Conservation (phyloP, 148 eudicot species). For the Nepenthes mirabilis region DNA sequence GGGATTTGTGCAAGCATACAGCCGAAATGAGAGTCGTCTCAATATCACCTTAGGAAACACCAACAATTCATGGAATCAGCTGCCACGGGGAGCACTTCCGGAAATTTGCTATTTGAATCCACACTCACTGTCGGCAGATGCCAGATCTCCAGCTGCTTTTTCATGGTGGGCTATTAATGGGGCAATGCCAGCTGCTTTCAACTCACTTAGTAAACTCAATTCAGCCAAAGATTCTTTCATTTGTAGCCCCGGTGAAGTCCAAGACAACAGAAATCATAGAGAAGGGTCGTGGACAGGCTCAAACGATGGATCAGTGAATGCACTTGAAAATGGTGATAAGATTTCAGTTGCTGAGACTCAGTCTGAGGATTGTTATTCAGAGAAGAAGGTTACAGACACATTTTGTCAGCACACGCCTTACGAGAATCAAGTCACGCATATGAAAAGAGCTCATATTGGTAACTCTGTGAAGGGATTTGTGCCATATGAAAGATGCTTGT, state of each 20-base stretch:
- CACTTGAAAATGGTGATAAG: constrained; percentile 11
- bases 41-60: neutral
- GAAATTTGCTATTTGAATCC: constrained; percentile 9
- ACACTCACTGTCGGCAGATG: constrained; percentile 13
- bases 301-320: constrained; percentile 25
- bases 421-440: neutral
- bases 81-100: neutral
- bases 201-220: neutral
- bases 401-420: neutral
- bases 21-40: constrained; percentile 1
- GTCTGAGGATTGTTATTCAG: constrained; percentile 8
- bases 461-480: constrained; percentile 48
- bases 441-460: constrained; percentile 7
- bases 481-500: constrained; percentile 72
- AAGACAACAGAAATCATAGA: constrained; percentile 18
- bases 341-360: constrained; percentile 20
- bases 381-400: neutral
- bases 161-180: constrained; percentile 32
- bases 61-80: constrained; percentile 12
- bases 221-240: neutral
- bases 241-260: constrained; percentile 1
- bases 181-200: constrained; percentile 16
- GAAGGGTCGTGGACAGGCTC: constrained; percentile 32
- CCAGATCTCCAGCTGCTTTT: constrained; percentile 5
- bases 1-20: constrained; percentile 5